Evolutionary conservation across 306 rosid species (phyloP).

Genomic region (Cucurbita ficifolia): DNA sequence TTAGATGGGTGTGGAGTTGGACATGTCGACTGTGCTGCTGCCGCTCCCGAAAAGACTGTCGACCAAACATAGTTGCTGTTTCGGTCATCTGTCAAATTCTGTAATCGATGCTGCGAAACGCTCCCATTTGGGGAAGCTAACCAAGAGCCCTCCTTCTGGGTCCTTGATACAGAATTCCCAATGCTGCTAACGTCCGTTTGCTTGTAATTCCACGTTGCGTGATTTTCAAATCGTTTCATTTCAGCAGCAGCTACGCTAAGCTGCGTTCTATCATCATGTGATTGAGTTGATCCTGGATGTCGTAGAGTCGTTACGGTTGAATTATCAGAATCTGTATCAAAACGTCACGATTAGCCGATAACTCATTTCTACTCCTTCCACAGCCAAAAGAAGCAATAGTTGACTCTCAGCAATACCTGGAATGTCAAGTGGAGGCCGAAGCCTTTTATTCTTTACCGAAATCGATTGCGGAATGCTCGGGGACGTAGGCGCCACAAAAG

Average conservation of each 20-base stretch:
- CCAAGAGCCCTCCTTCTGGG: conserved; percentile 45
- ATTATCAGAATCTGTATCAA: conserved; percentile 25
- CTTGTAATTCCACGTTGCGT: conserved; percentile 33
- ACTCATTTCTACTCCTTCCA: not conserved
- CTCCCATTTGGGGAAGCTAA: conserved; percentile 34
- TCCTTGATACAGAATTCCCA: conserved; percentile 30
- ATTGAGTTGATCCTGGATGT: conserved; percentile 32
- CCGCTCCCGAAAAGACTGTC: conserved; percentile 16
- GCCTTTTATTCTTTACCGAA: conserved; percentile 52
- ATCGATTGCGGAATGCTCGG: conserved; percentile 35
- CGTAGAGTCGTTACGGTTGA: conserved; percentile 40
- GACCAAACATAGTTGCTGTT: conserved; percentile 38
- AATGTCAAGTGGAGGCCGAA: conserved; percentile 48
- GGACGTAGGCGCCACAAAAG: conserved; percentile 38
- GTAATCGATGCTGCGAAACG: conserved; percentile 35
- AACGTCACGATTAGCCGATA: not conserved
- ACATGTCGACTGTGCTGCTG: not conserved
- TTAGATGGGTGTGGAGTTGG: conserved; percentile 25
- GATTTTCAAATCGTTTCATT: conserved; percentile 35
- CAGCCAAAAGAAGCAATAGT: not conserved
- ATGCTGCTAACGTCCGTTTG: conserved; percentile 33
- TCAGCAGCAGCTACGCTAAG: conserved; percentile 21
- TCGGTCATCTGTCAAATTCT: conserved; percentile 43
- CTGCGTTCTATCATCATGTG: conserved; percentile 37
- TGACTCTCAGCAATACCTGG: conserved; percentile 37